Evolutionary conservation across 148 eudicot genomes (phyloP).

Genomic region (Drosera capensis): DNA sequence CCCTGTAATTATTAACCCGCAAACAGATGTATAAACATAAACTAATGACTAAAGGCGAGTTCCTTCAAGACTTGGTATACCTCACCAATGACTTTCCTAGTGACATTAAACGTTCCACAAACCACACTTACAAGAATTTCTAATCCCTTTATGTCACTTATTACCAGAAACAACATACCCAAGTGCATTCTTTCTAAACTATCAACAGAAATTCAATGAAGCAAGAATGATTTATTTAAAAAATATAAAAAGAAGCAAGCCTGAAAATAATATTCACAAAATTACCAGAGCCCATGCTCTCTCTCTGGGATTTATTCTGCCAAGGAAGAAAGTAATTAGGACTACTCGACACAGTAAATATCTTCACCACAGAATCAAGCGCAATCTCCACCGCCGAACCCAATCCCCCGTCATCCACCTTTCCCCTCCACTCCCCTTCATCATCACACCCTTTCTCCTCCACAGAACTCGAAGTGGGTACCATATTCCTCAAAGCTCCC

Average conservation of each 20-base stretch:
- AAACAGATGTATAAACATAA: background rate
- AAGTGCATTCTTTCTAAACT: background rate
- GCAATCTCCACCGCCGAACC: conserved; percentile 68
- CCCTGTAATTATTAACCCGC: background rate
- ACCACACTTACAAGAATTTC: background rate
- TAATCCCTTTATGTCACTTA: background rate
- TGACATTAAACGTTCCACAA: background rate
- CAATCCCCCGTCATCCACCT: no score
- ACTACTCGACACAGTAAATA: conserved; percentile 76
- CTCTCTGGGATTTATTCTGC: conserved; percentile 94
- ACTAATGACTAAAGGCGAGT: background rate
- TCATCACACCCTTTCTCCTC: no score
- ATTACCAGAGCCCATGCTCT: conserved; percentile 76
- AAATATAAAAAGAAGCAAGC: background rate
- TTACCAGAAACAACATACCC: no score
- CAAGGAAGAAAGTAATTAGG: conserved; percentile 81
- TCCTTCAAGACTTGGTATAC: background rate
- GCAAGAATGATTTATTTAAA: conserved; percentile 1
- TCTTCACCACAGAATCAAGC: conserved; percentile 82
- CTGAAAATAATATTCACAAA: conserved; percentile 3
- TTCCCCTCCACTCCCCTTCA: no score
- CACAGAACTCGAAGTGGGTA: no score
- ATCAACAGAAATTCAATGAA: background rate
- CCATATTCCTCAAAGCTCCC: no score
- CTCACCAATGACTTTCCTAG: background rate